A percentile compares a stretch with the other conserved stretches of the same genome.
Evolutionary conservation across 2,329 filamentous ascomycete genomes (phyloP).

Genomic region (Botryotinia globosa): DNA sequence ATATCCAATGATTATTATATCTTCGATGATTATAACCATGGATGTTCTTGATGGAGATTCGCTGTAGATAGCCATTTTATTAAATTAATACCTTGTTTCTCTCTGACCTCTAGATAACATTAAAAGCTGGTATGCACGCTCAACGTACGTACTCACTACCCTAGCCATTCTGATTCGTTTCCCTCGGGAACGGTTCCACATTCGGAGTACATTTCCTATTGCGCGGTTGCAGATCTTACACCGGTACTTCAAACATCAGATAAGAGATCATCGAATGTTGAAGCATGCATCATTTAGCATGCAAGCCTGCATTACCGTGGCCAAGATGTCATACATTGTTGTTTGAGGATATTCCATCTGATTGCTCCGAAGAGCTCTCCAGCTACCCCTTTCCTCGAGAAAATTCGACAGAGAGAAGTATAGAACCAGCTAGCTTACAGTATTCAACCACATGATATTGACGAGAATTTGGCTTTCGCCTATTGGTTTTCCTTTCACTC

Average conservation of each 20-base stretch:
- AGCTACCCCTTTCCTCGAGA: not conserved
- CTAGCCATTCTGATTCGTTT: not conserved
- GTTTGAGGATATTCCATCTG: not conserved
- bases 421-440: not conserved
- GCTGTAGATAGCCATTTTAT: not conserved
- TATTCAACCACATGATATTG: not conserved
- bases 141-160: not conserved
- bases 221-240: not conserved
- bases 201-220: constrained; percentile 4
- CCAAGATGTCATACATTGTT: not conserved
- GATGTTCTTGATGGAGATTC: not conserved
- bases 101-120: not conserved
- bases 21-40: not conserved
- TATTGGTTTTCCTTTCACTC: not conserved
- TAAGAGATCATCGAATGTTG: constrained; percentile 9
- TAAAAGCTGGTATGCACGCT: not conserved
- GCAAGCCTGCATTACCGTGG: not conserved
- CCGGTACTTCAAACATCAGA: not conserved
- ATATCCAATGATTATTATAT: not conserved
- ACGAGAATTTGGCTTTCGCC: not conserved
- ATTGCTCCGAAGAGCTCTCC: not conserved
- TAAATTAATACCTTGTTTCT: not conserved
- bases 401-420: not conserved
- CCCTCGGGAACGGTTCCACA: not conserved
- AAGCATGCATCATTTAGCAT: constrained; percentile 6